phyloP scores from a whole-genome alignment of 73 alveolate genomes.

The Paramecium pentaurelia region DNA sequence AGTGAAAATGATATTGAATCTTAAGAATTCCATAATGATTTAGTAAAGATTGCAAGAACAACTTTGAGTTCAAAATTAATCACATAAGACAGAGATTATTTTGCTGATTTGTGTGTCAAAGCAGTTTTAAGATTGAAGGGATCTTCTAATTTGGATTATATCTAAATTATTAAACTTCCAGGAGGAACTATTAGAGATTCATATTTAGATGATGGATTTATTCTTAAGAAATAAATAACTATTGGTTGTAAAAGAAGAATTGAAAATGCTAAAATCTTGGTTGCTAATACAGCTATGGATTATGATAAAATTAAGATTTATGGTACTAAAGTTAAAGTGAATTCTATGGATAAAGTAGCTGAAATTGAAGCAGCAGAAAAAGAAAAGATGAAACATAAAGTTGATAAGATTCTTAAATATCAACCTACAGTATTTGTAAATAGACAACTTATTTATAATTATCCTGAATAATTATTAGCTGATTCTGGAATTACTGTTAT shows the following conservation, averaged over 20 bases:
- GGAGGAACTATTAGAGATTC: slow-evolving; percentile 96
- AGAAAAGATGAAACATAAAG: slow-evolving; percentile 96
- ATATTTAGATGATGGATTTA: slow-evolving; percentile 95
- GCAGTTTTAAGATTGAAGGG: slow-evolving; percentile 96
- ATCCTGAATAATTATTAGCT: slow-evolving; percentile 96
- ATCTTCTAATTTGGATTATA: slow-evolving; percentile 84
- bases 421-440: slow-evolving; percentile 96
- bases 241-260: slow-evolving; percentile 90
- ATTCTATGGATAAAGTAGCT: slow-evolving; percentile 90
- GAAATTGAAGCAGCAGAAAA: slow-evolving; percentile 97
- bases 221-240: slow-evolving; percentile 90
- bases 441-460: slow-evolving; percentile 97
- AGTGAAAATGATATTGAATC: slow-evolving; percentile 75
- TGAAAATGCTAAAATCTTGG: slow-evolving; percentile 87
- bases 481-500: slow-evolving; percentile 96
- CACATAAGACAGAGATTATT: slow-evolving; percentile 91
- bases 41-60: slow-evolving; percentile 93
- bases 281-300: slow-evolving; percentile 97
- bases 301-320: slow-evolving; percentile 96
- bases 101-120: slow-evolving; percentile 94
- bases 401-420: slow-evolving; percentile 89
- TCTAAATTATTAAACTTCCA: slow-evolving; percentile 92
- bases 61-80: slow-evolving; percentile 94
- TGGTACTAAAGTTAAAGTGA: slow-evolving; percentile 96
- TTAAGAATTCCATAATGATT: slow-evolving; percentile 82